Conservation (phyloP, 306 rosid genomes). For the Parietaria judaica region DNA sequence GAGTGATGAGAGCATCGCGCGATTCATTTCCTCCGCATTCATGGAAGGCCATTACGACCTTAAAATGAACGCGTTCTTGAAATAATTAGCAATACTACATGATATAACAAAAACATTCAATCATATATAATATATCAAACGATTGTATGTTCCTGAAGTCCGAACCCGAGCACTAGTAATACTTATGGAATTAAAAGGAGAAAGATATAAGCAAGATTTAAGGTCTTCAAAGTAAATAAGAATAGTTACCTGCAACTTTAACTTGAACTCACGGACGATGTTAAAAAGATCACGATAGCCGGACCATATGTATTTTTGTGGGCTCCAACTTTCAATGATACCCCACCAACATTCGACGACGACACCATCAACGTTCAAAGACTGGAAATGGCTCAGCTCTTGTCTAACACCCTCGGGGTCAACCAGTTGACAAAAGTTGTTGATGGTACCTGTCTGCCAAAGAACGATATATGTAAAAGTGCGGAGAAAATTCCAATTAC, state of each 20-base stretch:
- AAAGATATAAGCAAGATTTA: too few relatives aligned
- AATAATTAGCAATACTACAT: slow-evolving; percentile 23
- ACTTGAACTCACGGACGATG: slow-evolving; percentile 64
- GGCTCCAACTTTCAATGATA: slow-evolving; percentile 79
- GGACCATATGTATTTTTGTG: slow-evolving; percentile 88
- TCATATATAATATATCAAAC: background rate
- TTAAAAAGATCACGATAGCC: slow-evolving; percentile 84
- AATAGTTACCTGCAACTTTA: slow-evolving; percentile 69
- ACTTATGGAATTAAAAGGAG: too few relatives aligned
- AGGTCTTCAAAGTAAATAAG: background rate
- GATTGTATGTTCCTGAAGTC: background rate
- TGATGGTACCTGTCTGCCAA: slow-evolving; percentile 64
- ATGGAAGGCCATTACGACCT: slow-evolving; percentile 98
- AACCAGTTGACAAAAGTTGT: slow-evolving; percentile 81
- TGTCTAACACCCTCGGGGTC: slow-evolving; percentile 73
- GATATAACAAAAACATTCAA: slow-evolving; percentile 6
- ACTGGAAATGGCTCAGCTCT: slow-evolving; percentile 66
- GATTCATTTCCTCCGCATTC: slow-evolving; percentile 67
- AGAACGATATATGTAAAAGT: background rate
- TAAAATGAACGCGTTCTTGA: slow-evolving; percentile 28
- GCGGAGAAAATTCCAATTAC: background rate
- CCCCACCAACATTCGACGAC: slow-evolving; percentile 99
- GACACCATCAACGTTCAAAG: slow-evolving; percentile 75
- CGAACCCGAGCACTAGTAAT: background rate
- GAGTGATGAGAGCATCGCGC: slow-evolving; percentile 54